Evolutionary conservation across 139 green algal genomes (phyloP), one percentile per base, ranked within the genome.

Genomic region (Marvania coccoides): DNA sequence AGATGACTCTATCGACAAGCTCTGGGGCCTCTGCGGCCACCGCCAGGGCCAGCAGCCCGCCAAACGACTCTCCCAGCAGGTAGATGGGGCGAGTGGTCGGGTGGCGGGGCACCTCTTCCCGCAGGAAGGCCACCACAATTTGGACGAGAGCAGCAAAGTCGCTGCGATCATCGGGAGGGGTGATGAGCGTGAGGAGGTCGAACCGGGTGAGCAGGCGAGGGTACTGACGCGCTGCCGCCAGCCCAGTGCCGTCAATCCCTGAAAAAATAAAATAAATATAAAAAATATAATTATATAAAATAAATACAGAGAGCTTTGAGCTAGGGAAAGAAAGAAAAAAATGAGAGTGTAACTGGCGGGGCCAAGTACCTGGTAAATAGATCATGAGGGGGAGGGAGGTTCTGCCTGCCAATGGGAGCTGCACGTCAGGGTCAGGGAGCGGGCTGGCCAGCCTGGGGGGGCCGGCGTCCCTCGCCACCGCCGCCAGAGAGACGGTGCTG

Each of bases 51-150:
- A 96, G 72, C 34, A 96, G 35, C 1, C 76, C 88, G 9, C 90
- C 90, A 74, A 96, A 96, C 3, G 80, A 90, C 73, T 96, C 90
- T 1, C 90, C 90, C 63, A 96, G 58, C 30, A 96, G 55, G 75
- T 96, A 96, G 45, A 95, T 78, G 2, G 90, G 90, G 9, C 90
- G 72, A 26, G 71, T 72, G 10, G 69, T 71, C 0, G 73, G 40
- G 29, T 46, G 28, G 24, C 45, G 24, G 7, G 51, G 42, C 45
- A 77, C 58, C 38, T 77, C 55, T 12, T 23, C 23, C 36, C 71
- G 51, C n/a, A 84, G 19, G 56, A 64, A 47, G 14, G 47, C 62
- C 33, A 23, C 51, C 10, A 73, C 55, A 19, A 74, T 34, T 0
- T 79, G 29, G 3, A 91, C 74, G 14, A 95, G 60, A 26, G 73